Evolutionary conservation across 495 filamentous ascomycete species (phyloP), one percentile per base, ranked within the genome.

Genomic region (Penicillium arizonense): DNA sequence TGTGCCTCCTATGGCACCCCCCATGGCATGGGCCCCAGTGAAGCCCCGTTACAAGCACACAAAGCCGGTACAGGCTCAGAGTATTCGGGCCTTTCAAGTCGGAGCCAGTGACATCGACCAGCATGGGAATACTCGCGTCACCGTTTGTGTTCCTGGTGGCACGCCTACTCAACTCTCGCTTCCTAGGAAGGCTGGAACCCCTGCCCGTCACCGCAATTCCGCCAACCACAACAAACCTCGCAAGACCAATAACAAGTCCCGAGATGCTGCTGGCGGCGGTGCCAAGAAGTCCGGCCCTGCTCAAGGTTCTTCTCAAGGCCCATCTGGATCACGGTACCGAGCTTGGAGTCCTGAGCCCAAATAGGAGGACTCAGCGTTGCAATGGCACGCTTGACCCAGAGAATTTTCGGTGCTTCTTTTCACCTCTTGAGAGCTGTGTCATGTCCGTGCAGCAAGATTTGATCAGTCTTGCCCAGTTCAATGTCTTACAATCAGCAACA

Each of bases 1-100:
- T 43, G 74, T 91, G 3, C 87, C 89, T 11, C 73, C 71, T 20
- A 77, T 76, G 50, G 78, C 82, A 23, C 84, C 87, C 7, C 75
- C 80, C 21, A 63, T 65, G 33, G 76, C 74, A 26, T 82, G 78
- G 78, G 60, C 53, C 5, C 65, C 58, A 16, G 59, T 66, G 20
- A 58, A 66, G 45, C 42, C 65, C 5, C 73, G 70, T 24, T 59
- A 61, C 0, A 76, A 72, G 53, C 48, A 61, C 49, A 39, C 71
- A 14, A 76, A 70, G 49, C 59, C 64, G 10, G 69, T 74, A 58
- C 70, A 77, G 51, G 62, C 76, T 5, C 66, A 68, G 18, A 78
- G 65, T 37, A 51, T 73, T 41, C 72, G 75, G 26, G 58, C 69
- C 2, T 76, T 60, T 53, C 40, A 36, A 12, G 52, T 77, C 26